Base-by-base conservation (phyloP, 73 alveolate species). In the Loxodes magnus region DNA sequence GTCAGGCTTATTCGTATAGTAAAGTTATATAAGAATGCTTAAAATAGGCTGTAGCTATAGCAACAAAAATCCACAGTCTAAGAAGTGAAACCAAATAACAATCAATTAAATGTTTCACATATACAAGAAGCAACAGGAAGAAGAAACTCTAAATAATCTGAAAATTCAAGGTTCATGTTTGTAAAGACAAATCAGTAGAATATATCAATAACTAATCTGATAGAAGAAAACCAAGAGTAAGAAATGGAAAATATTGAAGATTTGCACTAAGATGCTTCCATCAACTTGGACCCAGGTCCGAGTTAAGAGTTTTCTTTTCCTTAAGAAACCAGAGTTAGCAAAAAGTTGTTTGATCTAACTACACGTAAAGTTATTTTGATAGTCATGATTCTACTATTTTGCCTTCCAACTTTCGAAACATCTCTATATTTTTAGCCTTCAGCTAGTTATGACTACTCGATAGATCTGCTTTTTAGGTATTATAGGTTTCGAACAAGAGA, bases 11-110 rank as follows among this genome's bases (percentile, higher is more conserved):
- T n/a, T n/a, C n/a, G n/a, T n/a, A 62, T 83, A 26, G 90, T 69
- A 6, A 83, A 83, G 51, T 65, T 83, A 12, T 83, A 77, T 35
- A 83, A 78, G 56, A 70, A 65, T 12, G 74, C 80, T 0, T 51
- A 53, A 19, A 27, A 31, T 10, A 58, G 66, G n/a, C n/a, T n/a
- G n/a, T n/a, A n/a, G n/a, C n/a, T 7, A 25, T 5, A n/a, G n/a
- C n/a, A n/a, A n/a, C n/a, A n/a, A n/a, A n/a, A n/a, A n/a, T n/a
- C n/a, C n/a, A n/a, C n/a, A n/a, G n/a, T n/a, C n/a, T n/a, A n/a
- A n/a, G n/a, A n/a, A n/a, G n/a, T n/a, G n/a, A n/a, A n/a, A n/a
- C n/a, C n/a, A n/a, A n/a, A n/a, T n/a, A n/a, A n/a, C n/a, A n/a
- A n/a, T n/a, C n/a, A n/a, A n/a, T n/a, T n/a, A n/a, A n/a, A n/a